Percentiles rank a stretch among this genome's conserved stretches.
Conservation (phyloP, 352 stramenopile genomes). For the Globisporangium iwayamae region DNA sequence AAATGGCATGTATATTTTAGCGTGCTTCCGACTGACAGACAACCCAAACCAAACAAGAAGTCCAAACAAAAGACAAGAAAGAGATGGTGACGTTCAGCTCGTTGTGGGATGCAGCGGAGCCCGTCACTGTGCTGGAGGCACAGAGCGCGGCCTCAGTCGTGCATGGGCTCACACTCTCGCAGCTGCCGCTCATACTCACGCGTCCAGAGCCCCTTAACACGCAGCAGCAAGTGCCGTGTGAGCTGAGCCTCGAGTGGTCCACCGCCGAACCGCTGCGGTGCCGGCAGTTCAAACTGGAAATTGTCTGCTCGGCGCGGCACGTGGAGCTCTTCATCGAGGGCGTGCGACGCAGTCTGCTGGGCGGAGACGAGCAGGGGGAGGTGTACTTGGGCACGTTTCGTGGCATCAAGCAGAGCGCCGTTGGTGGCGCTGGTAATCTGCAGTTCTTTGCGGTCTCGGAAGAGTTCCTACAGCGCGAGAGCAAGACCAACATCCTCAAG, state of each 20-base stretch:
- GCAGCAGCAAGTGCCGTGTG: constrained; percentile 22
- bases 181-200: constrained; percentile 21
- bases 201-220: constrained; percentile 12
- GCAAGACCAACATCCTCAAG: constrained; percentile 56
- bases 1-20: not conserved
- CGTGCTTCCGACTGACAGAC: not conserved
- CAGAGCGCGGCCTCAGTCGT: not conserved
- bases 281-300: constrained; percentile 40
- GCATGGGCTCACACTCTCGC: constrained; percentile 10
- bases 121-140: constrained; percentile 1
- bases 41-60: not conserved
- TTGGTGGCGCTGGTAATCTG: not conserved
- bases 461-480: constrained; percentile 39
- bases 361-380: constrained; percentile 54
- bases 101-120: not conserved
- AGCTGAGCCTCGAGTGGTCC: constrained; percentile 42
- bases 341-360: constrained; percentile 47
- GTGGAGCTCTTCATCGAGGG: constrained; percentile 61
- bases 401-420: constrained; percentile 16
- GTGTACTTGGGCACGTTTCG: constrained; percentile 76
- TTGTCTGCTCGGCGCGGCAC: constrained; percentile 63
- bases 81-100: constrained; percentile 7
- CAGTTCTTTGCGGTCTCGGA: constrained; percentile 45
- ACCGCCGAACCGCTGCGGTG: constrained; percentile 31
- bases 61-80: not conserved